Evolutionary conservation across 768 basidiomycete genomes (phyloP).

Genomic region (Termitomyces sp.): DNA sequence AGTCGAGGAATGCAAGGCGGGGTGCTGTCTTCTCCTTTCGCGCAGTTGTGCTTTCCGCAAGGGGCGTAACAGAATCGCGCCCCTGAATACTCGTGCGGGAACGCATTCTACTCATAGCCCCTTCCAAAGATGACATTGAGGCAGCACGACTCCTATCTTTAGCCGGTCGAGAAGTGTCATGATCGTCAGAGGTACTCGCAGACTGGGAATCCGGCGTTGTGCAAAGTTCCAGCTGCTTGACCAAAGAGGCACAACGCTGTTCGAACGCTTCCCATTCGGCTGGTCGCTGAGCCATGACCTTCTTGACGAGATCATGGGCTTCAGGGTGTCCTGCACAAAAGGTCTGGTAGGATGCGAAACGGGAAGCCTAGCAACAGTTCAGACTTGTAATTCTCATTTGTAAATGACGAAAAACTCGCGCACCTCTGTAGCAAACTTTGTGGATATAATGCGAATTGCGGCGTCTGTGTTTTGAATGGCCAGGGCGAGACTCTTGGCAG

Average conservation of each 20-base stretch:
- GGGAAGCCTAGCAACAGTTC: slow-evolving; percentile 49
- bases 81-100: slow-evolving; percentile 28
- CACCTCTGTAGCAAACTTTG: slow-evolving; percentile 58
- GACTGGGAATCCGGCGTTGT: slow-evolving; percentile 9
- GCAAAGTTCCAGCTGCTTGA: slow-evolving; percentile 31
- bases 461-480: slow-evolving; percentile 31
- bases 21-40: slow-evolving; percentile 26
- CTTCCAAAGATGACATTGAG: slow-evolving; percentile 50
- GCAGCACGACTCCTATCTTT: slow-evolving; percentile 36
- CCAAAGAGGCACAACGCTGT: slow-evolving; percentile 60
- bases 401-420: slow-evolving; percentile 12
- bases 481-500: slow-evolving; percentile 13
- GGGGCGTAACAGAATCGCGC: slow-evolving; percentile 25
- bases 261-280: slow-evolving; percentile 85
- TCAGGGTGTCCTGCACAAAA: slow-evolving; percentile 88
- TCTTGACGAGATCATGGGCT: slow-evolving; percentile 70
- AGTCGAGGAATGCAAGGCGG: slow-evolving; percentile 71
- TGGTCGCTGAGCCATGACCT: slow-evolving; percentile 55
- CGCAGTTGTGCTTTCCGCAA: slow-evolving; percentile 10
- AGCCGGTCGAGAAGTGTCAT: slow-evolving; percentile 8
- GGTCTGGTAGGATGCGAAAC: slow-evolving; percentile 74
- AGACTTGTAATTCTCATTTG: slow-evolving; percentile 2
- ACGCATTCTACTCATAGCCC: slow-evolving; percentile 32
- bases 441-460: slow-evolving; percentile 45
- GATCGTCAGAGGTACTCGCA: slow-evolving; percentile 13